Percentiles rank a stretch among this genome's conserved stretches.
phyloP scores from a whole-genome alignment of 305 asterid genomes.

The Ruellia speciosa region DNA sequence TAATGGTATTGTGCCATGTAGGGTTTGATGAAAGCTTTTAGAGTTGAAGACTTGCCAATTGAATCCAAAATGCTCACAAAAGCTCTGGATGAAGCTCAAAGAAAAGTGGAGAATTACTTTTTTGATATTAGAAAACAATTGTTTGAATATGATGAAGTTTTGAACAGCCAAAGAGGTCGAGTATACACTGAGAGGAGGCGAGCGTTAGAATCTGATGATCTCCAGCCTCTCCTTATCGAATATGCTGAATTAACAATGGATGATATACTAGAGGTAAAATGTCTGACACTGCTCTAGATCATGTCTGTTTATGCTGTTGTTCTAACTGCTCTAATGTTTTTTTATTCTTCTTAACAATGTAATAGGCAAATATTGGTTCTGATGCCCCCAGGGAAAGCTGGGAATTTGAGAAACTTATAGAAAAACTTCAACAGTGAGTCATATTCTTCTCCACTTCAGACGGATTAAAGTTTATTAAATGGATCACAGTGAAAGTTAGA shows the following conservation, averaged over 20 bases:
- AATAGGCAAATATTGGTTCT: constrained; percentile 78
- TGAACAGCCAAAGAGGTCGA: constrained; percentile 97
- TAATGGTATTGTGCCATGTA: constrained; percentile 28
- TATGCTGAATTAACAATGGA: constrained; percentile 98
- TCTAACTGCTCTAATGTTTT: constrained; percentile 19
- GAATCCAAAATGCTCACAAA: constrained; percentile 97
- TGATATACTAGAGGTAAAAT: constrained; percentile 77
- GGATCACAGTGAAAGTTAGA: constrained; percentile 6
- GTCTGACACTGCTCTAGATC: constrained; percentile 13
- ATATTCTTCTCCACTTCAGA: constrained; percentile 5
- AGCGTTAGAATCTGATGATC: constrained; percentile 85
- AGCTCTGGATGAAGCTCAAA: constrained; percentile 97
- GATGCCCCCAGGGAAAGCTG: constrained; percentile 88
- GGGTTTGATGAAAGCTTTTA: constrained; percentile 98
- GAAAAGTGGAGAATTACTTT: constrained; percentile 96
- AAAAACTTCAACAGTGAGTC: constrained; percentile 85
- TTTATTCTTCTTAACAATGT: constrained; percentile 16
- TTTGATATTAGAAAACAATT: constrained; percentile 93
- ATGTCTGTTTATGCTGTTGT: constrained; percentile 16
- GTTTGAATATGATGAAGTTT: constrained; percentile 89
- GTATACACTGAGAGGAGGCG: constrained; percentile 92
- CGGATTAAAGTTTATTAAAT: too few species aligned
- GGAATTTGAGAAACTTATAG: constrained; percentile 81
- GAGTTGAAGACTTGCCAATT: constrained; percentile 97
- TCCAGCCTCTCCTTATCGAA: constrained; percentile 78